Evolutionary conservation across 2,329 filamentous ascomycete genomes (phyloP), one percentile per base, ranked within the genome.

Genomic region (Biscogniauxia marginata): DNA sequence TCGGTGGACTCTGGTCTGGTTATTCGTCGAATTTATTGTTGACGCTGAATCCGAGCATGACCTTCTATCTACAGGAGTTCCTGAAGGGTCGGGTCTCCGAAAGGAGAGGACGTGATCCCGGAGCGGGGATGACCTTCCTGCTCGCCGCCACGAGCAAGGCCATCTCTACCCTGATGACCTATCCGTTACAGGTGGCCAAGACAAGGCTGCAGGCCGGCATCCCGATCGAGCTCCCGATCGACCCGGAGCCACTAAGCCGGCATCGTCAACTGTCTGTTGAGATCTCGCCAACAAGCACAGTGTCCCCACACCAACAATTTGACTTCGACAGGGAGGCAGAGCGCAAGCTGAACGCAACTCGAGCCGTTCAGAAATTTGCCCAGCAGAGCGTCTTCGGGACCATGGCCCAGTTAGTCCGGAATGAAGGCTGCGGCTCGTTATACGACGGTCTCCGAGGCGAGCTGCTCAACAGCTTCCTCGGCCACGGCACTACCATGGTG

Each of bases 181-280:
- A 96, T 69, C 93, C 93, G 0, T 88, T 96, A 71, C 89, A 90
- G 55, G 85, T 92, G 24, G 91, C 90, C n/a, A 93, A 93, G 74
- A 85, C 90, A 2, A 81, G 90, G 22, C 82, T 90, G 3, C 91
- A 96, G 70, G 57, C 62, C n/a, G 66, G 62, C 23, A 83, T 88
- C 21, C 79, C 81, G 1, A 61, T 72, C 70, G 22, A 73, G 68
- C 46, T 88, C 22, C 79, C 81, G 1, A 61, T 72, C 70, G 22
- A 73, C 68, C 46, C 64, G 24, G 20, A 24, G 7, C 24, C 48
- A 8, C 11, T 20, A 3, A 23, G 23, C 19, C n/a, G n/a, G 46
- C 19, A 30, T 16, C 23, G 21, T 16, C 19, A 23, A 30, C 2
- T 9, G 21, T 39, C 30, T 39, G 30, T 39, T 16, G 30, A 39